Evolutionary conservation across 352 stramenopile species (phyloP), one percentile per base, ranked within the genome.

Genomic region (Phytopythium chamaehyphon): DNA sequence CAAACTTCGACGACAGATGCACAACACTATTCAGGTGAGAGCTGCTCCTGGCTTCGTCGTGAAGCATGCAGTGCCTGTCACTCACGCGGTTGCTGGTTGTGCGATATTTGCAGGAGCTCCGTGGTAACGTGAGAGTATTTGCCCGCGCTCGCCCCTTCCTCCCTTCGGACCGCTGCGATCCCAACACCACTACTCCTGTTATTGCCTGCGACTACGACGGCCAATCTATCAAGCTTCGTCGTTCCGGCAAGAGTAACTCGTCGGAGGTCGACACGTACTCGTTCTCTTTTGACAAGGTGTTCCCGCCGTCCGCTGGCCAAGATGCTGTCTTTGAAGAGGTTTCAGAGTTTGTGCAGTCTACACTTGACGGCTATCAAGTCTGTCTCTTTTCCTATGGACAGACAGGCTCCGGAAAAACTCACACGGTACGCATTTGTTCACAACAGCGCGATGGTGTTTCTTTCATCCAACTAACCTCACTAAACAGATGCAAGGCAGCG

Each of bases 81-180:
- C n/a, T n/a, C n/a, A n/a, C n/a, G n/a, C n/a, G n/a, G n/a, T n/a
- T n/a, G n/a, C n/a, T n/a, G n/a, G n/a, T 14, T 6, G n/a, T 47
- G n/a, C 38, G 21, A 14, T 21, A 36, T 14, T 6, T 21, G 19
- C 80, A 99, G 85, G 97, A 99, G 64, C 73, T 99, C 21, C 86
- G 97, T 45, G 98, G 97, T 51, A 99, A 99, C 58, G 96, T 99
- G 47, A 85, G 98, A 47, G 97, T 99, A 2, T 98, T 97, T 71
- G 95, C 90, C 1, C 79, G 96, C 53, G 96, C 98, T 40, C 77
- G 95, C 14, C 95, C 95, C 10, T 91, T 97, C 58, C 59, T 97
- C 10, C 75, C 84, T 15, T 88, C 79, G 1, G 91, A 97, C 55
- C 64, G 64, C 46, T 69, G 59, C 26, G 59, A 96, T 40, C 53